These are phyloP conservation scores for Coemansia sp. DNA, from an alignment of 192 early-diverging fungal genomes.

Conservation along the genomic window DNA sequence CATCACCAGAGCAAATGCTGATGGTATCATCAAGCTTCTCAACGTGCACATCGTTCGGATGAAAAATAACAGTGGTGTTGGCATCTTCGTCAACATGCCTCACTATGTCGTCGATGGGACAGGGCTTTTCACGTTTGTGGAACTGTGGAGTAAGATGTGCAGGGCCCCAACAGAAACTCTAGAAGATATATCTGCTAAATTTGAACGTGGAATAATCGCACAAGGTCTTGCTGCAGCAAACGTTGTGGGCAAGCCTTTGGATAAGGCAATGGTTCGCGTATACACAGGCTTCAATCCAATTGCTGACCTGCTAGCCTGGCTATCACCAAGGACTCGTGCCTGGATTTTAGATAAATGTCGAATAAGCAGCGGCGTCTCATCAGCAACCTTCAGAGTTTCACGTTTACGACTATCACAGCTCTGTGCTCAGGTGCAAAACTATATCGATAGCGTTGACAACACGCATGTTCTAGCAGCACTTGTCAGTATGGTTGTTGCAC, in stretches of 20 bases:
- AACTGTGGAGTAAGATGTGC: conserved; percentile 44
- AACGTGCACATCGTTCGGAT: conserved; percentile 39
- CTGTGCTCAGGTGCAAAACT: conserved; percentile 9
- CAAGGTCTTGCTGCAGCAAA: conserved; percentile 21
- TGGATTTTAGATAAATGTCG: conserved; percentile 24
- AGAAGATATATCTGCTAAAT: no score
- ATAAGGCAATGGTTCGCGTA: conserved; percentile 15
- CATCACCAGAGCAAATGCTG: conserved; percentile 22
- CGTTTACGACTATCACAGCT: conserved; percentile 10
- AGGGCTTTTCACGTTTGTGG: conserved; percentile 44
- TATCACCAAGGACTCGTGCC: conserved; percentile 38
- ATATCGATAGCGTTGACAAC: not conserved
- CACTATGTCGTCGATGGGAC: conserved; percentile 49
- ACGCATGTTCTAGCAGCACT: conserved; percentile 43
- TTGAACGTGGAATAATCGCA: conserved; percentile 28
- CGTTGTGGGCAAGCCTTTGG: no score
- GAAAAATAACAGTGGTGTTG: conserved; percentile 41
- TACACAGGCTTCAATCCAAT: conserved; percentile 39
- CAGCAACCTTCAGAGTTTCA: conserved; percentile 39
- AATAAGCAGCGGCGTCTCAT: conserved; percentile 19
- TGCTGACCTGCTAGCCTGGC: conserved; percentile 47
- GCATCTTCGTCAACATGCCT: conserved; percentile 43
- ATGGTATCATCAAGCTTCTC: conserved; percentile 26
- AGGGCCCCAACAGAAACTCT: not conserved
- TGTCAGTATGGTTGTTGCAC: conserved; percentile 39